Base-by-base conservation (phyloP, 345 rosid species). In the Populus pruinosa region DNA sequence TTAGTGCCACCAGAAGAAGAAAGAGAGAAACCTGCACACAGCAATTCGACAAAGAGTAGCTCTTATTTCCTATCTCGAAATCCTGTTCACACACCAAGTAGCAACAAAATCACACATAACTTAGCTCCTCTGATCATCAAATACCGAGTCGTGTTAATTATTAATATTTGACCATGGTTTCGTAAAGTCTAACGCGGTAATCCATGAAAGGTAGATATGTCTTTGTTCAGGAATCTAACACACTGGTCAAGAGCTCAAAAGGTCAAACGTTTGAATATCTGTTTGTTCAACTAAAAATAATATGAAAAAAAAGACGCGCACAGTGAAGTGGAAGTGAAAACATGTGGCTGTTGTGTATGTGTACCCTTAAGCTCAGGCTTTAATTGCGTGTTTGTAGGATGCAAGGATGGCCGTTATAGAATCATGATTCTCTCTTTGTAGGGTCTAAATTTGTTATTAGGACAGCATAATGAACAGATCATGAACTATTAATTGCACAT, bases 241-340 rank as follows among this genome's bases (percentile, higher is more conserved):
- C 39, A 7, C 8, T 18, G 66, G 78, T 76, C 78, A 67, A 67
- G 53, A 35, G 7, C 17, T 14, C 29, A 33, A 38, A 33, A 74
- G 71, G 81, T 80, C 79, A 74, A 80, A 66, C 61, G 13, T 74
- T 73, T 73, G 66, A 77, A 76, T 59, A 72, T 17, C 74, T 71
- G 49, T 82, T 74, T n/a, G 69, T 81, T 80, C 76, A 76, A 66
- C 79, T 21, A 36, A 14, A 67, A 68, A 39, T 8, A 35, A 36
- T 6, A 10, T 10, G 47, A 10, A 23, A 39, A 23, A 39, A 29
- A 64, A 12, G 27, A 1, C 59, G 8, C 3, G 6, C 14, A 20
- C 13, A 33, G 2, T 12, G 13, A 56, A 3, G 27, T 8, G 14
- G 10, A n/a, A n/a, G 27, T 56, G 27, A n/a, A 56, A 56, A 56